A percentile compares a stretch with the other conserved stretches of the same genome.
These are phyloP conservation scores for Cutaneotrichosporon sp. DNA, from an alignment of 1,284 basidiomycete genomes.

Conservation along the genomic window DNA sequence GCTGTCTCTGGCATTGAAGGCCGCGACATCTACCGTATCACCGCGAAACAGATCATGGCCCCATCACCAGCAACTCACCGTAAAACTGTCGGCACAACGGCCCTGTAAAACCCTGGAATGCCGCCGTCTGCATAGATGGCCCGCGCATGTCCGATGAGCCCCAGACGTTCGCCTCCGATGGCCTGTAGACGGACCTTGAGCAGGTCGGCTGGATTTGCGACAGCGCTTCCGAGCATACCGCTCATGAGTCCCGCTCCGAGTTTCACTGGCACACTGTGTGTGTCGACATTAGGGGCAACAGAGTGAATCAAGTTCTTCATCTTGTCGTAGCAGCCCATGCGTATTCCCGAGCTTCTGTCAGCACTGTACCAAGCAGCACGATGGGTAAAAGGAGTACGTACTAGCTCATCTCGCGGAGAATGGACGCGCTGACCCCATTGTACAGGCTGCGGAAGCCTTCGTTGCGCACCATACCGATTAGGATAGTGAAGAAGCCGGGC, in stretches of 20 bases:
- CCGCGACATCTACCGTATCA: too few relatives aligned
- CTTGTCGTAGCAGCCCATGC: slow-evolving; percentile 20
- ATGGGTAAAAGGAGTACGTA: background rate
- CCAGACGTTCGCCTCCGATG: slow-evolving; percentile 7
- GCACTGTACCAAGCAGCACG: background rate
- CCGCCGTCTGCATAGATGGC: slow-evolving; percentile 10
- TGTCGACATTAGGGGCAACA: slow-evolving; percentile 6
- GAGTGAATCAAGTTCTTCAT: slow-evolving; percentile 14
- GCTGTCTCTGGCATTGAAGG: too few relatives aligned
- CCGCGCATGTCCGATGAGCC: slow-evolving; percentile 6
- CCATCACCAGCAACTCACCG: slow-evolving; percentile 6
- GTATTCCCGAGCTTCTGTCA: slow-evolving; percentile 17
- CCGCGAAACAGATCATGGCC: background rate
- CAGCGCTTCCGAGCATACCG: slow-evolving; percentile 14
- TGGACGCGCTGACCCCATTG: slow-evolving; percentile 16
- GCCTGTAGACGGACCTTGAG: slow-evolving; percentile 21
- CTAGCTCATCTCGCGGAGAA: slow-evolving; percentile 19
- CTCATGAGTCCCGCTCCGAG: slow-evolving; percentile 15
- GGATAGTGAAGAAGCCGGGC: slow-evolving; percentile 10
- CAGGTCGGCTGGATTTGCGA: slow-evolving; percentile 21
- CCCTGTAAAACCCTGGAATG: slow-evolving; percentile 14
- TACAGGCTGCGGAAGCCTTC: slow-evolving; percentile 16
- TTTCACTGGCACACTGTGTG: slow-evolving; percentile 16
- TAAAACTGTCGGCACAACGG: slow-evolving; percentile 11
- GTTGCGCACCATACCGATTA: slow-evolving; percentile 10